These are phyloP conservation scores for Phytophthora sp. DNA, from an alignment of 352 stramenopile genomes.

Conservation along the genomic window DNA sequence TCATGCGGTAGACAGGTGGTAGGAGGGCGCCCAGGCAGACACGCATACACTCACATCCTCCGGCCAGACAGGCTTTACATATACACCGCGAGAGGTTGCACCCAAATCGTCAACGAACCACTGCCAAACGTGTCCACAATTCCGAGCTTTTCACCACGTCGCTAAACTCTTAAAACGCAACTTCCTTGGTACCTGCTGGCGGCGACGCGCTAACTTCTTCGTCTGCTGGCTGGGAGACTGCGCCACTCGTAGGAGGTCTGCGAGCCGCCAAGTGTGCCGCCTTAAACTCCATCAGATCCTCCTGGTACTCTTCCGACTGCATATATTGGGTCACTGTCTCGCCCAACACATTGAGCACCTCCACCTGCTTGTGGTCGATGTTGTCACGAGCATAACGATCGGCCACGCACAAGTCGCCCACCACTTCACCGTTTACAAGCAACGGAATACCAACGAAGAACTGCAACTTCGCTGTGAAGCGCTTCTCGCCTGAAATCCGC, in stretches of 20 bases:
- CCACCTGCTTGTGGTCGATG: slow-evolving; percentile 86
- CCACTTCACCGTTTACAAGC: slow-evolving; percentile 83
- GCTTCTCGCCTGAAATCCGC: slow-evolving; percentile 88
- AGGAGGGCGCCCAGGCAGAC: slow-evolving; percentile 19
- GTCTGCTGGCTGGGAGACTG: slow-evolving; percentile 28
- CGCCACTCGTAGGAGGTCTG: slow-evolving; percentile 28
- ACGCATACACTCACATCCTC: slow-evolving; percentile 24
- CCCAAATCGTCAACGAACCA: slow-evolving; percentile 7
- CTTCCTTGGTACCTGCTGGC: slow-evolving; percentile 64
- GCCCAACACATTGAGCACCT: slow-evolving; percentile 87
- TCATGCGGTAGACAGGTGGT: slow-evolving; percentile 25
- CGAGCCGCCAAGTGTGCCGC: slow-evolving; percentile 35
- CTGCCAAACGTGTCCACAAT: slow-evolving; percentile 21
- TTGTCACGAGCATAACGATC: slow-evolving; percentile 79
- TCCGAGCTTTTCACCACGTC: slow-evolving; percentile 19
- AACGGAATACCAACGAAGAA: slow-evolving; percentile 90
- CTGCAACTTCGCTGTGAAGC: slow-evolving; percentile 82
- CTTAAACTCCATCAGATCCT: slow-evolving; percentile 79
- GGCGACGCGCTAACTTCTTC: slow-evolving; percentile 32
- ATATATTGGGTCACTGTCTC: slow-evolving; percentile 91
- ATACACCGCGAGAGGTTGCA: slow-evolving; percentile 30
- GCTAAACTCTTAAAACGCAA: slow-evolving; percentile 75
- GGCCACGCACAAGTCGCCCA: slow-evolving; percentile 86
- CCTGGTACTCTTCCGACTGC: slow-evolving; percentile 81
- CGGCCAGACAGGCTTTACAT: slow-evolving; percentile 32